phyloP scores from a whole-genome alignment of 169 alveolate species.

The Eimeria sp. region DNA sequence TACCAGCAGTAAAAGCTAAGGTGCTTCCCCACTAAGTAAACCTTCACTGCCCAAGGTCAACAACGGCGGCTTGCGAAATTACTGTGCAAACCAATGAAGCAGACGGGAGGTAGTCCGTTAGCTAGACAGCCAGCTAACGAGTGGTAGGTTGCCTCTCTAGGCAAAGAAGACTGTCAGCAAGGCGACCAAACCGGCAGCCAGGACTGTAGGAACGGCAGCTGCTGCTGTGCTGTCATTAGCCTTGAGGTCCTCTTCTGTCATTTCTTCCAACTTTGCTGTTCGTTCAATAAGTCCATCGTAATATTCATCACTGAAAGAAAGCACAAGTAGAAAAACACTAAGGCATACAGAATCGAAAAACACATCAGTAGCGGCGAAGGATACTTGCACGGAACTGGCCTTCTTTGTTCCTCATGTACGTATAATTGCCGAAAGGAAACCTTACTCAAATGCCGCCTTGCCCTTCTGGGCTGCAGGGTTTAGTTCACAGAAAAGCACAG shows the following conservation, averaged over 20 bases:
- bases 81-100: background rate
- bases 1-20: no score
- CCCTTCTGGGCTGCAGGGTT: background rate
- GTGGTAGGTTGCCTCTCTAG: background rate
- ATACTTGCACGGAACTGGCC: no score
- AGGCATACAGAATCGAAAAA: no score
- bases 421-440: no score
- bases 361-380: background rate
- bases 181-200: background rate
- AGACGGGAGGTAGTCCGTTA: background rate
- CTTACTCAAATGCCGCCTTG: background rate
- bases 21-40: no score
- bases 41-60: no score
- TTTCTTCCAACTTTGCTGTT: background rate
- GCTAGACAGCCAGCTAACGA: background rate
- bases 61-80: no score
- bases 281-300: background rate
- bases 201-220: background rate
- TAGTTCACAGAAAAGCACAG: background rate
- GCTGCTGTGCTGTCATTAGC: no score
- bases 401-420: background rate
- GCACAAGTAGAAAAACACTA: background rate
- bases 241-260: background rate
- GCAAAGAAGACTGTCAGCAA: background rate
- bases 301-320: background rate